These are phyloP conservation scores for Tetrapisispora pingtungensis DNA, from an alignment of 805 yeast species.

Conservation along the genomic window DNA sequence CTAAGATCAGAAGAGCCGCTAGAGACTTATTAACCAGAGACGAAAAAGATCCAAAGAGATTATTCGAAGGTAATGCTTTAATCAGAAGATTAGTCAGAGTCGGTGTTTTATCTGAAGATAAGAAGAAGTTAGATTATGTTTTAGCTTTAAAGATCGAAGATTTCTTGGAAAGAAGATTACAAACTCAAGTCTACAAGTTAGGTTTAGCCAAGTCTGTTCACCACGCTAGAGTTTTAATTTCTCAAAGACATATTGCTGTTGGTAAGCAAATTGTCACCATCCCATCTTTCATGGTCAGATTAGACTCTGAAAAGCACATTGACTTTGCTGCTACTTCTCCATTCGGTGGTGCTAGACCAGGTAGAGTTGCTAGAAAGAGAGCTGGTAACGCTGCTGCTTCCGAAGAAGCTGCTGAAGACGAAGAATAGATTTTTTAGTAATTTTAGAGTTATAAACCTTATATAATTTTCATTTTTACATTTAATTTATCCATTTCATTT, in stretches of 20 bases:
- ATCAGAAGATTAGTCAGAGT: slow-evolving; percentile 98
- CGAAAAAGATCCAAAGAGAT: slow-evolving; percentile 99
- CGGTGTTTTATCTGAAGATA: slow-evolving; percentile 98
- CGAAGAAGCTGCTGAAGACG: slow-evolving; percentile 64
- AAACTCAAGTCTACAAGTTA: slow-evolving; percentile 99
- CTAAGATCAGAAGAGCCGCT: slow-evolving; percentile 99
- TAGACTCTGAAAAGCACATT: slow-evolving; percentile 99
- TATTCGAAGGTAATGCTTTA: slow-evolving; percentile 99
- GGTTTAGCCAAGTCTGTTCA: slow-evolving; percentile 99
- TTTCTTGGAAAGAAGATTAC: slow-evolving; percentile 99
- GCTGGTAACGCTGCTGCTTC: slow-evolving; percentile 47
- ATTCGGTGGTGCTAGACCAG: slow-evolving; percentile 99
- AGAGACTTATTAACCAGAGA: slow-evolving; percentile 99
- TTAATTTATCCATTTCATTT: not conserved
- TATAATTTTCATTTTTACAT: not conserved
- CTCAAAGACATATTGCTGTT: slow-evolving; percentile 99
- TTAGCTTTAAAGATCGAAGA: slow-evolving; percentile 96
- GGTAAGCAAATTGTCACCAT: slow-evolving; percentile 99
- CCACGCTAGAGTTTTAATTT: slow-evolving; percentile 98
- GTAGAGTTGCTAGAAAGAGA: slow-evolving; percentile 98
- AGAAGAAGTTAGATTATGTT: slow-evolving; percentile 99
- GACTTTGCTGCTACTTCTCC: slow-evolving; percentile 99
- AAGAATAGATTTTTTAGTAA: slow-evolving; percentile 32
- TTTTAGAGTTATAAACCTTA: not conserved
- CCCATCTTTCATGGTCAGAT: slow-evolving; percentile 99